Evolutionary conservation across 2,329 filamentous ascomycete genomes (phyloP).

Genomic region (Pestalotiopsis sp.): DNA sequence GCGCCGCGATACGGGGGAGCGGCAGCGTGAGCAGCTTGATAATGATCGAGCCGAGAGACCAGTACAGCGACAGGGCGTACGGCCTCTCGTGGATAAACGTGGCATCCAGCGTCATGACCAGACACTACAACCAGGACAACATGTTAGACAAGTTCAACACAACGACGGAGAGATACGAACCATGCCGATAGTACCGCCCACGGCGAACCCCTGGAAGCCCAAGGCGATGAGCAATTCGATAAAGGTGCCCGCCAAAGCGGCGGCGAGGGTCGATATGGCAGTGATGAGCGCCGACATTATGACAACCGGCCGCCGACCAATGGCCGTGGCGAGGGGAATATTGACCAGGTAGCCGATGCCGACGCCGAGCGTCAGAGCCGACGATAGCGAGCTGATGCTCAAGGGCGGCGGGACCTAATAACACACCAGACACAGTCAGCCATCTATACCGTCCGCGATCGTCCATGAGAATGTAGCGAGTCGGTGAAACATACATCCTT

Average conservation of each 20-base stretch:
- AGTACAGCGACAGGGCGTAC: constrained; percentile 34
- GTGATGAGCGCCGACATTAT: constrained; percentile 32
- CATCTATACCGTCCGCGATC: too few species aligned
- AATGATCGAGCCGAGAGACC: constrained; percentile 31
- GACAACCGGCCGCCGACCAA: constrained; percentile 40
- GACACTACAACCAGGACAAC: constrained; percentile 23
- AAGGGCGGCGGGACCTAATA: constrained; percentile 27
- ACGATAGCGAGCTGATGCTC: constrained; percentile 28
- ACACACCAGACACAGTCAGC: neutral
- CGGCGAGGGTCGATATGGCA: constrained; percentile 29
- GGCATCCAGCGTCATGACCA: constrained; percentile 40
- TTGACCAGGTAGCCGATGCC: constrained; percentile 31
- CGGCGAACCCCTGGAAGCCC: constrained; percentile 36
- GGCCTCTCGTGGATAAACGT: constrained; percentile 42
- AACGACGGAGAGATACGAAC: constrained; percentile 20
- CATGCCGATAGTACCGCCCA: constrained; percentile 33
- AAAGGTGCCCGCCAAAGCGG: constrained; percentile 29
- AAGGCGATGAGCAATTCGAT: constrained; percentile 29
- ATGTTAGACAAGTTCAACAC: neutral
- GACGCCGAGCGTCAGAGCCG: constrained; percentile 35
- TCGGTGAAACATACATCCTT: neutral
- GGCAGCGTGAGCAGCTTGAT: constrained; percentile 28
- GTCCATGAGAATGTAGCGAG: too few species aligned
- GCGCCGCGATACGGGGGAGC: constrained; percentile 30
- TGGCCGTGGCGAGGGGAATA: constrained; percentile 36